These are phyloP conservation scores for Albugo laibachii DNA, from an alignment of 352 stramenopile species.

Conservation along the genomic window DNA sequence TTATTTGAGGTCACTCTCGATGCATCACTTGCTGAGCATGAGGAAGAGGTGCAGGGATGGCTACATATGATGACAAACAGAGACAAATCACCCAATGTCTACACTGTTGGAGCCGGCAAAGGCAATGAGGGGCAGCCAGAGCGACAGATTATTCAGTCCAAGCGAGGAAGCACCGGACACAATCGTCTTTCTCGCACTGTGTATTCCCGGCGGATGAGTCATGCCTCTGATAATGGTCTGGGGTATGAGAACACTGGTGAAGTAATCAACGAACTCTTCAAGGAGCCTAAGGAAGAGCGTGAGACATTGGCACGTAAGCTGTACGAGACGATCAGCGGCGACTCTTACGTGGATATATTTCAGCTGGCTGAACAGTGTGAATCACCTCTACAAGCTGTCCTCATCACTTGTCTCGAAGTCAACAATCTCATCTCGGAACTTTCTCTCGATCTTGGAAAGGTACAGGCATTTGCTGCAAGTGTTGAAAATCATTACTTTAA, in stretches of 20 bases:
- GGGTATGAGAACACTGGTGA: conserved; percentile 8
- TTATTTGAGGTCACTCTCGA: conserved; percentile 39
- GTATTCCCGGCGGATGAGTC: no score
- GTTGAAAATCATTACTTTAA: conserved; percentile 37
- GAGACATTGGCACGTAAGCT: conserved; percentile 8
- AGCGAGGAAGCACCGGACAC: not conserved
- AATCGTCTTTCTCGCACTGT: not conserved
- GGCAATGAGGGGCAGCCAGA: not conserved
- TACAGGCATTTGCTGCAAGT: conserved; percentile 35
- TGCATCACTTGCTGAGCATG: conserved; percentile 29
- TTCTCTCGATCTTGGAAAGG: conserved; percentile 44
- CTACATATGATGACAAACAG: conserved; percentile 52
- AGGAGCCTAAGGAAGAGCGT: conserved; percentile 16
- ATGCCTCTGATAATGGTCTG: conserved; percentile 23
- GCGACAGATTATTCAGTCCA: not conserved
- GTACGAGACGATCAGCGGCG: conserved; percentile 32
- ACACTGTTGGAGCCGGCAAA: not conserved
- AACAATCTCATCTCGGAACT: conserved; percentile 21
- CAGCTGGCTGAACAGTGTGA: conserved; percentile 19
- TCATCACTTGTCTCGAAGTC: conserved; percentile 32
- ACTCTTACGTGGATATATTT: conserved; percentile 41
- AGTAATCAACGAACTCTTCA: conserved; percentile 25
- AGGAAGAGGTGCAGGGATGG: conserved; percentile 50
- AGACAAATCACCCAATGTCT: conserved; percentile 7
- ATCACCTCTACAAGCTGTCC: conserved; percentile 30